Conservation (phyloP, 2,329 filamentous ascomycete genomes). For the Aspergillus fructus region DNA sequence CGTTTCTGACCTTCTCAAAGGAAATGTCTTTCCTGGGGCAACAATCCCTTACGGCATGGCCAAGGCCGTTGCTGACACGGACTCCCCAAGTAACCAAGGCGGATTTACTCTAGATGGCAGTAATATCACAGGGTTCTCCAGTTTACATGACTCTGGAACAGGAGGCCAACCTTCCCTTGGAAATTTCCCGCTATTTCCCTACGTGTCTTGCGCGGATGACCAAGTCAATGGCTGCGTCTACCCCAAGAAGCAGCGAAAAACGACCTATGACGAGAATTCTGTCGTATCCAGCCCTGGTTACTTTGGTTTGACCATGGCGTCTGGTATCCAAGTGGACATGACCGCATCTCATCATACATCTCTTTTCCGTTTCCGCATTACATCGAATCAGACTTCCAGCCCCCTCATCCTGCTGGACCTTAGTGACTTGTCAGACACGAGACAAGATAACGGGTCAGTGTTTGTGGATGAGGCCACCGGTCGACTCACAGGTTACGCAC, state of each 20-base stretch:
- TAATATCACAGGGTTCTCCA: slow-evolving; percentile 52
- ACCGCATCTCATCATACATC: slow-evolving; percentile 63
- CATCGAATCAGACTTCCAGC: slow-evolving; percentile 35
- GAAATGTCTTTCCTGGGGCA: slow-evolving; percentile 59
- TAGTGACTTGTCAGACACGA: slow-evolving; percentile 61
- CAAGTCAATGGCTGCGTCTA: slow-evolving; percentile 63
- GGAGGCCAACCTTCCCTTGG: slow-evolving; percentile 62
- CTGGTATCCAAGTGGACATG: slow-evolving; percentile 63
- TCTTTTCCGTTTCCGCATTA: slow-evolving; percentile 65
- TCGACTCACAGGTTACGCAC: slow-evolving; percentile 61
- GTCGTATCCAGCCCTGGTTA: slow-evolving; percentile 64
- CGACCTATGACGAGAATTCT: slow-evolving; percentile 49
- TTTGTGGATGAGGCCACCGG: slow-evolving; percentile 57
- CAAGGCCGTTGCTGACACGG: slow-evolving; percentile 57
- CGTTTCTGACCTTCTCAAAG: slow-evolving; percentile 21
- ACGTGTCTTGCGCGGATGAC: slow-evolving; percentile 59
- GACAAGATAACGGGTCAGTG: slow-evolving; percentile 59
- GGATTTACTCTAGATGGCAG: slow-evolving; percentile 56
- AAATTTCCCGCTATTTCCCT: slow-evolving; percentile 71
- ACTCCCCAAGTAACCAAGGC: slow-evolving; percentile 53
- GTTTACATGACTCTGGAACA: slow-evolving; percentile 53
- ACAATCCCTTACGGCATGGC: slow-evolving; percentile 56
- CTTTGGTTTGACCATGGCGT: slow-evolving; percentile 61
- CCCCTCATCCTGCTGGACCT: slow-evolving; percentile 66
- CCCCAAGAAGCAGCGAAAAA: slow-evolving; percentile 53